Evolutionary conservation across 305 asterid genomes (phyloP), one percentile per base, ranked within the genome.

Genomic region (Fraxinus albicans): DNA sequence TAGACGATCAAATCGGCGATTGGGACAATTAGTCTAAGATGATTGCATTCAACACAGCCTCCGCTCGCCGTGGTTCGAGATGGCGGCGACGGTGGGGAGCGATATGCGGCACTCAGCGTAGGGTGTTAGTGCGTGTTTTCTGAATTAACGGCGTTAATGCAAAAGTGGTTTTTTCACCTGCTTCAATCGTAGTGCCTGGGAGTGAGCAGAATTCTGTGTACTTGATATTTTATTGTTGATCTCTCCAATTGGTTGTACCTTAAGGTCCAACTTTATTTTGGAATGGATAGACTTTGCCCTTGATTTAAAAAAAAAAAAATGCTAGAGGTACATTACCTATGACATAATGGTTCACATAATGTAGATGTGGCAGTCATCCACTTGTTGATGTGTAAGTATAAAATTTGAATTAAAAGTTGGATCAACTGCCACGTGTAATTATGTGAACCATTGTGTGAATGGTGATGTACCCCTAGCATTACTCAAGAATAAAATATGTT

Each of bases 71-170:
- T 73, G 47, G 85, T 35, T 23, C 72, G 36, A 8, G 58, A 55
- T 77, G 65, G 77, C 19, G 81, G 84, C 81, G 77, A 79, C 19
- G 81, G 80, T 78, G 67, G 80, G 36, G 69, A 19, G 60, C 7
- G 74, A 19, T 9, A 67, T 76, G 78, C 76, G 77, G 84, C 87
- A 83, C 85, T 80, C 60, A 88, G 76, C 79, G 83, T 80, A 83
- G 89, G 76, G 85, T 29, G 40, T 25, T 65, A 50, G 84, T 50
- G 87, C 78, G 79, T 0, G 67, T 21, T 79, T 80, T 80, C 77
- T 76, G 63, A 33, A 17, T 40, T 47, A 85, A 36, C 80, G 84
- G 89, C 85, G 83, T 65, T 78, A 38, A 31, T 67, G 80, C 77
- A 80, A n/a, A 47, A 55, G 80, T 47, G 58, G n/a, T 2, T 77